A percentile compares a stretch with the other conserved stretches of the same genome.
Conservation (phyloP, 129 eudicot species). For the Centella asiatica region DNA sequence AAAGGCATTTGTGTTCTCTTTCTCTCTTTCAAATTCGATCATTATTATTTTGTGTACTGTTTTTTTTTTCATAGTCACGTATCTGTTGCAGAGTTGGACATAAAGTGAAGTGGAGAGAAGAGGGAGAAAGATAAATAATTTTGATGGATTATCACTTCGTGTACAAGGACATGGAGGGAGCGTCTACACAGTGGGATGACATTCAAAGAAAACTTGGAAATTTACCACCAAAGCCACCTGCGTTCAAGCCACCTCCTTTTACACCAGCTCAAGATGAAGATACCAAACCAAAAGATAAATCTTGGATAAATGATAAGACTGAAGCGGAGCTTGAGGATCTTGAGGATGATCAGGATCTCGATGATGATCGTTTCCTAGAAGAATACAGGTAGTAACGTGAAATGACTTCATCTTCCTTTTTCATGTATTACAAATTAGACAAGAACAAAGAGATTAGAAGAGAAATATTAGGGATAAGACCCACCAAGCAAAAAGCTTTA, state of each 20-base stretch:
- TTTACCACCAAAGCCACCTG: constrained; percentile 70
- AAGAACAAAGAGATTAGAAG: no score
- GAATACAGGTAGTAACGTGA: constrained; percentile 75
- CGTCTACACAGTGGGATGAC: constrained; percentile 92
- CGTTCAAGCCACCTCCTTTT: constrained; percentile 73
- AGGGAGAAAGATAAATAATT: no score
- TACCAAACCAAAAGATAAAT: constrained; percentile 55
- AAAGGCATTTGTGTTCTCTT: no score
- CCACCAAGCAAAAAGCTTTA: no score
- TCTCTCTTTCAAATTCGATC: no score
- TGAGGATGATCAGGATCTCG: constrained; percentile 63
- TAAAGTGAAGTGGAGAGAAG: no score
- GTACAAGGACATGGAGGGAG: constrained; percentile 82
- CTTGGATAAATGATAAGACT: constrained; percentile 83
- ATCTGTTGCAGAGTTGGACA: no score
- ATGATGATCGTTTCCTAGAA: constrained; percentile 78
- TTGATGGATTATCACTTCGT: constrained; percentile 85
- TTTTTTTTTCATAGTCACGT: no score
- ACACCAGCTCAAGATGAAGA: constrained; percentile 80
- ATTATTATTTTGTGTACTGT: no score
- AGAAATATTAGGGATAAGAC: no score
- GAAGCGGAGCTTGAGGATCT: constrained; percentile 93
- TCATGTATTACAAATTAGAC: no score
- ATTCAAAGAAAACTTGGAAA: constrained; percentile 81
- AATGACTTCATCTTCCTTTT: neutral